Evolutionary conservation across 2,329 filamentous ascomycete genomes (phyloP).

Genomic region (Cercospora sp.): DNA sequence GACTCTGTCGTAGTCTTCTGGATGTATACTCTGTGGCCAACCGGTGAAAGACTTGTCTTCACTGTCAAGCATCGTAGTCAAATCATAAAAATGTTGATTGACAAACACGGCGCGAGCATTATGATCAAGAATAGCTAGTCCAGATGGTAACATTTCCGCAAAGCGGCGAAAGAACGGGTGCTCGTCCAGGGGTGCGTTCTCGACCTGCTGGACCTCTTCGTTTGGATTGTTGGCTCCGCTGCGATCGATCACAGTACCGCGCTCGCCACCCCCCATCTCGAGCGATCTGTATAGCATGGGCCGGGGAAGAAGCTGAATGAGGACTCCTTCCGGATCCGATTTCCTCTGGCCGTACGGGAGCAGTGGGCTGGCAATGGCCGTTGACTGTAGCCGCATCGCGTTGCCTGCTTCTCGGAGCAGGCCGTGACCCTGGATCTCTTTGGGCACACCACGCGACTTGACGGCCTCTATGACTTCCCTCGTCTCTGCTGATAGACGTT

Average conservation of each 20-base stretch:
- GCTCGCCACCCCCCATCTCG: conserved; percentile 9
- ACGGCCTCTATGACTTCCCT: conserved; percentile 39
- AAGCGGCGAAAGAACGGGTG: conserved; percentile 48
- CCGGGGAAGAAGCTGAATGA: conserved; percentile 30
- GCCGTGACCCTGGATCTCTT: conserved; percentile 26
- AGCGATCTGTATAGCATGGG: conserved; percentile 21
- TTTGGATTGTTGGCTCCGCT: neutral
- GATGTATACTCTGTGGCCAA: conserved; percentile 50
- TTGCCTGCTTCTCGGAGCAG: conserved; percentile 17
- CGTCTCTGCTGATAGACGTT: conserved; percentile 38
- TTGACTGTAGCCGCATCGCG: conserved; percentile 16
- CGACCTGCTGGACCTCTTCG: conserved; percentile 12
- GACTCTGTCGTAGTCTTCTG: conserved; percentile 47
- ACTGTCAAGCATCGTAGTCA: conserved; percentile 45
- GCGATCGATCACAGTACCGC: conserved; percentile 6
- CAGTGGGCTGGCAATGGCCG: conserved; percentile 32
- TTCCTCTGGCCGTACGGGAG: neutral
- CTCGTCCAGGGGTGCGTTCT: conserved; percentile 37
- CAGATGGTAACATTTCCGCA: conserved; percentile 49
- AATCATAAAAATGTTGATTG: conserved; percentile 48
- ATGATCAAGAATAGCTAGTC: conserved; percentile 48
- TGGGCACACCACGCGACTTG: conserved; percentile 29
- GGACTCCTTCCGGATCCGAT: conserved; percentile 19
- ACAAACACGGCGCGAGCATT: conserved; percentile 49
- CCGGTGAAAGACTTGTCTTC: conserved; percentile 45